Evolutionary conservation across 176 grass and related monocot species (phyloP), one percentile per base, ranked within the genome.

Genomic region (Juncus effusus): DNA sequence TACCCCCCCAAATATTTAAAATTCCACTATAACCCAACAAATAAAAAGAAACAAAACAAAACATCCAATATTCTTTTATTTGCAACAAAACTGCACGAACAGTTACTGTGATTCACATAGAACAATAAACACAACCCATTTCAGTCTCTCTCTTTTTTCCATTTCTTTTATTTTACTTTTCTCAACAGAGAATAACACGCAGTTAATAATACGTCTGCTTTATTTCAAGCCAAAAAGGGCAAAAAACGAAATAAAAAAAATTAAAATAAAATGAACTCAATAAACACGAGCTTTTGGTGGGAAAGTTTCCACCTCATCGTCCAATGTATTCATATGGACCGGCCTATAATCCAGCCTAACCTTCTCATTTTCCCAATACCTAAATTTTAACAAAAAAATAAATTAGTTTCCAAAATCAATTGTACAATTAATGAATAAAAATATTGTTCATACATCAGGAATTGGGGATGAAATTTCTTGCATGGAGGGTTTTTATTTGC

Each of bases 221-320:
- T 40, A n/a, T 28, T 72, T 58, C 69, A 58, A 72, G 42, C 55
- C n/a, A 53, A 72, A 60, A 52, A 39, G 35, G 54, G 42, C 13
- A 59, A 44, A n/a, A 59, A 47, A 59, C 38, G 40, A 11, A 3
- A 19, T 7, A 49, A 69, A 13, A 13, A 52, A 52, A 54, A 53
- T n/a, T 13, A 5, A 3, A n/a, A 19, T 8, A 81, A 61, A 42
- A 56, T 1, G 60, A 71, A 58, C 42, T 83, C 67, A 95, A 59
- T 95, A 95, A 54, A 90, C 86, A 64, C 86, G 83, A 0, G 83
- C 86, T 79, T 95, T 90, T 6, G 90, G 90, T 19, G 90, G 90
- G 86, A 95, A 82, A n/a, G 86, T 79, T 72, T 90, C 81, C 0
- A 87, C 36, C 75, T 90, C 83, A 56, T 77, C 76, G 10, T 95